These are phyloP conservation scores for Fusarium fujikuroi DNA, from an alignment of 2,329 filamentous ascomycete genomes.

Conservation along the genomic window DNA sequence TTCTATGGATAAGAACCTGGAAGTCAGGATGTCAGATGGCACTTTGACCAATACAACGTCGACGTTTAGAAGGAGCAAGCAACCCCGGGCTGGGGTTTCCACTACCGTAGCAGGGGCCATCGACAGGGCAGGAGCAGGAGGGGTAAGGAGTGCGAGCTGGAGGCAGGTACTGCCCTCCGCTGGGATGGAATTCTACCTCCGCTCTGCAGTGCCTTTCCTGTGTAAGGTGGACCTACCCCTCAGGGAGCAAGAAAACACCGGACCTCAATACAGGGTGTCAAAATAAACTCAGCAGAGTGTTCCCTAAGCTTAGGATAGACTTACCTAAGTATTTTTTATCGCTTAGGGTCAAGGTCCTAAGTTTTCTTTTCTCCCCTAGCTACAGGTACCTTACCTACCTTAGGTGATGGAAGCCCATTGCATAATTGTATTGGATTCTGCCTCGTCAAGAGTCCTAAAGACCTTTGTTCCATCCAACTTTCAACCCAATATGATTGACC, in stretches of 20 bases:
- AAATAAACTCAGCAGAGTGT: too few species aligned
- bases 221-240: background rate
- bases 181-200: background rate
- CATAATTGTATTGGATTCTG: conserved; percentile 12
- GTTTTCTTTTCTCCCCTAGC: too few species aligned
- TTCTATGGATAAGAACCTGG: background rate
- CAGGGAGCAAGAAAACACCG: too few species aligned
- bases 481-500: conserved; percentile 13
- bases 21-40: background rate
- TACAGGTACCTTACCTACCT: background rate
- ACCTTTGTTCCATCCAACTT: conserved; percentile 2
- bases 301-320: too few species aligned
- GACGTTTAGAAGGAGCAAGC: background rate
- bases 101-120: conserved; percentile 2
- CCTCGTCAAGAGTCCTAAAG: conserved; percentile 14
- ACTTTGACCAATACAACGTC: background rate
- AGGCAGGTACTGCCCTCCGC: background rate
- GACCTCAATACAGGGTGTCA: too few species aligned
- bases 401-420: background rate
- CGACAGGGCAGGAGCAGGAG: conserved; percentile 18
- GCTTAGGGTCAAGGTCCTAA: too few species aligned
- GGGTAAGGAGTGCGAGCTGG: conserved; percentile 19
- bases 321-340: too few species aligned
- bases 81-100: background rate
- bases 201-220: background rate